Base-by-base conservation (phyloP, 208 protist genomes). In the Crithidia sp. region DNA sequence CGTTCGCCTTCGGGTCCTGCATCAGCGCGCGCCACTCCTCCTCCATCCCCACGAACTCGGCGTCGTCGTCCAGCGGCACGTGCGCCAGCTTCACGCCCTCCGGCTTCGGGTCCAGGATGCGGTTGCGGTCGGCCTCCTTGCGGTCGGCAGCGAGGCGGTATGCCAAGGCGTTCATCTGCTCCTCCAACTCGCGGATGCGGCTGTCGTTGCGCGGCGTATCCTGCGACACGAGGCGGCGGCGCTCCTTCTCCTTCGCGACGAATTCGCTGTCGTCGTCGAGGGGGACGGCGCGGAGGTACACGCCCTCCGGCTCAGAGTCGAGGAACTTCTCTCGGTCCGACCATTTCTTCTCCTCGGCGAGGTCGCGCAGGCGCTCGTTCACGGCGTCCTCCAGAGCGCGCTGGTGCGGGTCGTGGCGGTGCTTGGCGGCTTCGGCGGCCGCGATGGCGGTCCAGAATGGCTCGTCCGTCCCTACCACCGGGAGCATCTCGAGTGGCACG, bases 101-200 rank as follows among this genome's bases (percentile, higher is more conserved):
- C 45, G 45, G 45, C 45, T 49, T 49, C 9, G 45, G 45, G 45
- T 49, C 45, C 45, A 49, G 45, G 45, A 49, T 49, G 45, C 45
- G 45, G 45, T 49, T 74, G 52, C 82, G 87, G 69, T 92, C 85
- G 17, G 76, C 80, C 43, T 67, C 66, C 39, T 91, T 70, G 59
- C 83, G 36, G 19, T 7, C 68, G 14, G 44, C 76, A 8, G 88
- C 87, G n/a, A 95, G 70, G 39, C 76, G 67, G 45, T 79, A 55
- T 16, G 59, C 59, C 5, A 49, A 7, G 5, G 13, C 41, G 41
- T 64, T 64, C 4, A 64, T 7, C 54, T 78, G 66, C 8, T 74
- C 37, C 60, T 93, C 85, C 28, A 82, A 4, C 4, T 66, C 50
- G 14, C 6, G 39, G 19, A 76, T 68, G 41, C n/a, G 8, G 10